phyloP scores from a whole-genome alignment of 2,329 filamentous ascomycete species.

The Leptodontidium sp. region DNA sequence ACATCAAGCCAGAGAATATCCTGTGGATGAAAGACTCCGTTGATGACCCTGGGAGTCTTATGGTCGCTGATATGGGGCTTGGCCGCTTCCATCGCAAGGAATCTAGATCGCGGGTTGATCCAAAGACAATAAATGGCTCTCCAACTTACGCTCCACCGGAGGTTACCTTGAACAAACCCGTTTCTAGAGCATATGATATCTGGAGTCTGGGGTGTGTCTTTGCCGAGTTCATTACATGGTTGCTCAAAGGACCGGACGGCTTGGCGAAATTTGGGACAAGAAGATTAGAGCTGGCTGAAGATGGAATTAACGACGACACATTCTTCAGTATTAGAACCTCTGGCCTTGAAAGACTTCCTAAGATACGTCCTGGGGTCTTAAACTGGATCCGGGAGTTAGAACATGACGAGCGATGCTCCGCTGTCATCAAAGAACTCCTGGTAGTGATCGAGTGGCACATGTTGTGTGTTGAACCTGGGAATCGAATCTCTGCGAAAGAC shows the following conservation, averaged over 20 bases:
- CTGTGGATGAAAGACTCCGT: constrained; percentile 39
- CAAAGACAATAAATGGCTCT: constrained; percentile 33
- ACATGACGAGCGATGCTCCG: too few relatives aligned
- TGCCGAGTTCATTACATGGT: constrained; percentile 50
- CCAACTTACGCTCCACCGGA: constrained; percentile 53
- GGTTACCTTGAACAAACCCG: constrained; percentile 41
- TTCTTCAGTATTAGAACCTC: constrained; percentile 30
- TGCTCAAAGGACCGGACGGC: constrained; percentile 40
- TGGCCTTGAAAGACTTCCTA: too few relatives aligned
- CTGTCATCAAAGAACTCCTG: too few relatives aligned
- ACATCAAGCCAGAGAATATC: constrained; percentile 40
- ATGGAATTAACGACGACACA: constrained; percentile 32
- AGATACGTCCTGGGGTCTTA: too few relatives aligned
- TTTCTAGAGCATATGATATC: constrained; percentile 50
- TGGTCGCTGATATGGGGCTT: constrained; percentile 37
- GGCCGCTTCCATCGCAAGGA: constrained; percentile 47
- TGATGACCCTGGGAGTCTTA: constrained; percentile 40
- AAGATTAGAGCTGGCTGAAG: constrained; percentile 8
- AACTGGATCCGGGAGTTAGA: too few relatives aligned
- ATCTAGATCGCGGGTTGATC: constrained; percentile 42
- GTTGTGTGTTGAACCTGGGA: too few relatives aligned
- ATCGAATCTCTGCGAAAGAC: too few relatives aligned
- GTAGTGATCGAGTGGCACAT: too few relatives aligned
- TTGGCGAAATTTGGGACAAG: constrained; percentile 30
- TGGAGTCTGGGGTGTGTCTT: constrained; percentile 50